phyloP scores from a whole-genome alignment of 2,329 filamentous ascomycete genomes.

The Neurospora sp. region DNA sequence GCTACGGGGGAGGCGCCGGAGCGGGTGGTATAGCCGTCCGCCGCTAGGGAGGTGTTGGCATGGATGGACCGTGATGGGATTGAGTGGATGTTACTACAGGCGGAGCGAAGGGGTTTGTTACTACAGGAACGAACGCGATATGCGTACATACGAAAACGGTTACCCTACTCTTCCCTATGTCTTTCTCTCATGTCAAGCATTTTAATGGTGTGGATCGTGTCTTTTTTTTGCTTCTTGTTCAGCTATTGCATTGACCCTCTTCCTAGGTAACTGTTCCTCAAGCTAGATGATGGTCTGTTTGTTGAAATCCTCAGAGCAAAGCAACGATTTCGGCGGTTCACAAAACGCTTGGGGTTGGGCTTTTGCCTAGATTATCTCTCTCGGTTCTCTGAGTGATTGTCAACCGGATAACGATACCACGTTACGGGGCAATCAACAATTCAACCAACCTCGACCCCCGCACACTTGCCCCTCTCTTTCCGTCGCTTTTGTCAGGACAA shows the following conservation, averaged over 20 bases:
- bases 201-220: too few relatives aligned
- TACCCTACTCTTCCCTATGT: not conserved
- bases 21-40: slow-evolving; percentile 51
- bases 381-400: too few relatives aligned
- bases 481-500: not conserved
- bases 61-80: not conserved
- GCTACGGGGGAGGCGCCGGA: slow-evolving; percentile 76
- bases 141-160: not conserved
- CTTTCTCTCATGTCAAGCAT: too few relatives aligned
- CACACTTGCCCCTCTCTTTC: not conserved
- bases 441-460: not conserved
- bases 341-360: too few relatives aligned
- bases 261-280: too few relatives aligned
- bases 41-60: not conserved
- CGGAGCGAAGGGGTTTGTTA: not conserved
- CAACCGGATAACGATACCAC: too few relatives aligned
- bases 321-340: too few relatives aligned
- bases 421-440: not conserved
- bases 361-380: too few relatives aligned
- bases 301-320: too few relatives aligned
- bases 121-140: not conserved
- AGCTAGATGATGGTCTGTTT: too few relatives aligned
- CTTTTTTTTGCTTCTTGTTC: too few relatives aligned
- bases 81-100: not conserved
- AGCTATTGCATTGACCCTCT: too few relatives aligned